These are phyloP conservation scores for Drechslerella stenobrocha DNA, from an alignment of 2,329 filamentous ascomycete genomes.

Conservation along the genomic window DNA sequence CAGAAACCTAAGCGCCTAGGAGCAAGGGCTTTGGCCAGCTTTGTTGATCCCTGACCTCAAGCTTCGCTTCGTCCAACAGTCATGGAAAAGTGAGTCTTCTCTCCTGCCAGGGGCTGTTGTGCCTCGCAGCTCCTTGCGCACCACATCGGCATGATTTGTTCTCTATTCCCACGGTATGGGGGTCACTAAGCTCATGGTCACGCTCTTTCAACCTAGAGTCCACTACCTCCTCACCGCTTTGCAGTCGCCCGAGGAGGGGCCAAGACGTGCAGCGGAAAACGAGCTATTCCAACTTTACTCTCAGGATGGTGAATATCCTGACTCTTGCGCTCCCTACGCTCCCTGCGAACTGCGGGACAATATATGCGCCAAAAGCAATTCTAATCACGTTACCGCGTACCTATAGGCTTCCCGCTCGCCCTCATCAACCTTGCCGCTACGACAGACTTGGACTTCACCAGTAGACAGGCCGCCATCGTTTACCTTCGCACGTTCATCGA, in stretches of 20 bases:
- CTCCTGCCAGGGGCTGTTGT: background rate
- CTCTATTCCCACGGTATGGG: background rate
- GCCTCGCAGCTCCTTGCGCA: background rate
- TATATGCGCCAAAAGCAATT: constrained; percentile 50
- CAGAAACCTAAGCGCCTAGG: constrained; percentile 10
- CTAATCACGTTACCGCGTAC: constrained; percentile 14
- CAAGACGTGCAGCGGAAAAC: constrained; percentile 82
- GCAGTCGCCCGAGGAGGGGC: constrained; percentile 73
- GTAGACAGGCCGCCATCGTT: constrained; percentile 81
- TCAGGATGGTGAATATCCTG: constrained; percentile 57
- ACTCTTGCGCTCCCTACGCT: background rate
- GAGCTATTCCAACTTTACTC: constrained; percentile 73
- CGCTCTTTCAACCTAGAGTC: constrained; percentile 59
- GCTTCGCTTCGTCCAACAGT: constrained; percentile 7
- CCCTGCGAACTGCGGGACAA: background rate
- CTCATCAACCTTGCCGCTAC: constrained; percentile 81
- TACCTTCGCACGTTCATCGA: constrained; percentile 81
- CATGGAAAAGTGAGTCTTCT: constrained; percentile 38
- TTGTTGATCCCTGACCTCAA: constrained; percentile 5
- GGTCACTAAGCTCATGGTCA: background rate
- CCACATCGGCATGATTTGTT: background rate
- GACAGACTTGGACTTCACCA: constrained; percentile 69
- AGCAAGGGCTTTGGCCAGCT: no score
- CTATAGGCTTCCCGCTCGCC: constrained; percentile 71
- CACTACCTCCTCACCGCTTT: constrained; percentile 85